phyloP scores from a whole-genome alignment of 495 filamentous ascomycete species.

The Penicillium coffeae region DNA sequence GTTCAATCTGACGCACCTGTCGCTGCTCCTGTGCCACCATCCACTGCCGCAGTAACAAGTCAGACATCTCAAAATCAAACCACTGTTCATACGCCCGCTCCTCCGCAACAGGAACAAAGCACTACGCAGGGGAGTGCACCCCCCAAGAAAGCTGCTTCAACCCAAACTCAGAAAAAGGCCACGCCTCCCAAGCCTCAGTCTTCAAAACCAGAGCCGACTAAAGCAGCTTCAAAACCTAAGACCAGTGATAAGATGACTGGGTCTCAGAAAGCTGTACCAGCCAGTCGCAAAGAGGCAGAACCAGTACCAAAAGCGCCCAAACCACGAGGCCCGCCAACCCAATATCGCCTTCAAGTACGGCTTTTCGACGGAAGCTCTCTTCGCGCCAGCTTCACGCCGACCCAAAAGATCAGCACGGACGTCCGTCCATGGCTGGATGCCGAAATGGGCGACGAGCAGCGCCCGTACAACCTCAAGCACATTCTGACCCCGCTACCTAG shows the following conservation, averaged over 20 bases:
- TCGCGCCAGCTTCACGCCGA: constrained; percentile 63
- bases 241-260: constrained; percentile 12
- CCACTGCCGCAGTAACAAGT: neutral
- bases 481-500: constrained; percentile 77
- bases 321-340: constrained; percentile 26
- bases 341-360: constrained; percentile 70
- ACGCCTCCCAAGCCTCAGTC: neutral
- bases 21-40: neutral
- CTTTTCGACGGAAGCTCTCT: constrained; percentile 81
- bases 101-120: neutral
- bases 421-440: constrained; percentile 76
- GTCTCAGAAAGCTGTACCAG: neutral
- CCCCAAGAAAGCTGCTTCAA: neutral
- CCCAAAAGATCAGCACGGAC: constrained; percentile 57
- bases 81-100: neutral
- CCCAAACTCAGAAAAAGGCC: neutral
- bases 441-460: constrained; percentile 41
- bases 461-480: constrained; percentile 79
- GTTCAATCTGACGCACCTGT: neutral
- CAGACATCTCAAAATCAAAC: constrained; percentile 1
- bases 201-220: neutral
- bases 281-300: constrained; percentile 9
- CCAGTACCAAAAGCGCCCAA: constrained; percentile 4
- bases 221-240: constrained; percentile 6
- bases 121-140: neutral